Evolutionary conservation across 352 stramenopile species (phyloP), one percentile per base, ranked within the genome.

Genomic region (Globisporangium parvum): DNA sequence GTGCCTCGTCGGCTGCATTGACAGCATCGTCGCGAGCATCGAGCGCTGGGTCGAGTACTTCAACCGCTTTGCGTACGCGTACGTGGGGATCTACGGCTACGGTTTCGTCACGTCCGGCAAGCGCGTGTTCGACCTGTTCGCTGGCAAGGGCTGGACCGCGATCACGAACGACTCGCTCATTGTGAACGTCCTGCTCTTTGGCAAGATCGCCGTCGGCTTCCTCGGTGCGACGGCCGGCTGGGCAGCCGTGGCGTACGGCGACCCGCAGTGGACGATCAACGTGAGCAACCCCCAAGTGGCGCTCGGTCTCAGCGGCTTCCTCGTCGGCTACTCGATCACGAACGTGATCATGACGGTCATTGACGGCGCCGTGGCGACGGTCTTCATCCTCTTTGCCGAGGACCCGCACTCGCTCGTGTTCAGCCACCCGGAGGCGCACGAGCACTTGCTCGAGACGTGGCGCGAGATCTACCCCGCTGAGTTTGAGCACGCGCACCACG

Each of bases 121-220:
- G 63, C 61, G 65, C 23, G 72, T 75, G 20, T 85, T 66, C 24
- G 59, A 87, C 47, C 57, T 90, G 0, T 88, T 90, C 42, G 67
- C 66, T 17, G 67, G 62, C 21, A 77, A 79, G 26, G 80, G 80
- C 51, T 86, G 73, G 70, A 77, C 66, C 10, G 69, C 76, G 31
- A 83, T 88, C 56, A 73, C 77, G 26, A 87, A 86, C 55, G 78
- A 90, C 69, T 80, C 77, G 54, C 70, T 90, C 58, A 85, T 87
- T 44, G 69, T 71, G 39, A 75, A 79, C 47, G 69, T 85, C 21
- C 66, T 93, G 21, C 56, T 77, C 23, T 86, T 74, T 49, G 62
- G 80, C 26, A 81, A 81, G 42, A 74, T 88, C 57, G 71, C 73
- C n/a, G 64, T 80, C 9, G 75, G 75, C 6, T 78, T 81, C 51